Evolutionary conservation across 2,329 filamentous ascomycete genomes (phyloP).

Genomic region (Fusarium sulawesiense): DNA sequence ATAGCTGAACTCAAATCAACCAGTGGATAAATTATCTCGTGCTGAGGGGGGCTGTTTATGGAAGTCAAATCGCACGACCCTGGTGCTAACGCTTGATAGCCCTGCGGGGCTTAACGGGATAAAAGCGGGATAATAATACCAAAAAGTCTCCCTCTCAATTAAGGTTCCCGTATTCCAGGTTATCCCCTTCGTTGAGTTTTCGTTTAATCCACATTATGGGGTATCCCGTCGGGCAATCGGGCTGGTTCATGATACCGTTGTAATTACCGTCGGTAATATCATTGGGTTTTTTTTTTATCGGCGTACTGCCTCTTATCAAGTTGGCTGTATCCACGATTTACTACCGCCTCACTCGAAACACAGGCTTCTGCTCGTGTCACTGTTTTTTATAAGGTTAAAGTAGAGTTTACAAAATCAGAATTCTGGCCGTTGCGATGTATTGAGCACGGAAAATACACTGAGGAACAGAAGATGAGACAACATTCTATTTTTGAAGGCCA

Average conservation of each 20-base stretch:
- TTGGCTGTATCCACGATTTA: constrained; percentile 8
- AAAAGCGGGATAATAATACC: not conserved
- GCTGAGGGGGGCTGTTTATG: too few relatives aligned
- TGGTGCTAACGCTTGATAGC: too few relatives aligned
- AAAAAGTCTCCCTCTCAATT: not conserved
- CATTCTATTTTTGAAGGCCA: too few relatives aligned
- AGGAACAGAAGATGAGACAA: not conserved
- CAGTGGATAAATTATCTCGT: not conserved
- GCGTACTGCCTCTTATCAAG: not conserved
- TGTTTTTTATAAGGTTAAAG: not conserved
- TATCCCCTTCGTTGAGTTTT: not conserved
- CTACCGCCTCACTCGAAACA: not conserved
- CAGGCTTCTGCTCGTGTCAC: not conserved
- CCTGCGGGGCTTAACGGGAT: not conserved
- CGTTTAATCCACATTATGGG: not conserved
- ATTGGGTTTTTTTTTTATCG: not conserved
- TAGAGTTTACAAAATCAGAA: not conserved
- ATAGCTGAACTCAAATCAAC: not conserved
- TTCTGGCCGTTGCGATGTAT: not conserved
- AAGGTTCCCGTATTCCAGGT: not conserved
- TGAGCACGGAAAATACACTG: not conserved
- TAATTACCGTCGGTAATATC: not conserved
- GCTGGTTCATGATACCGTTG: not conserved
- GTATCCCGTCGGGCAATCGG: too few relatives aligned
- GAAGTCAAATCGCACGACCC: not conserved